Conservation (phyloP, 345 rosid genomes). For the Salix brachista region DNA sequence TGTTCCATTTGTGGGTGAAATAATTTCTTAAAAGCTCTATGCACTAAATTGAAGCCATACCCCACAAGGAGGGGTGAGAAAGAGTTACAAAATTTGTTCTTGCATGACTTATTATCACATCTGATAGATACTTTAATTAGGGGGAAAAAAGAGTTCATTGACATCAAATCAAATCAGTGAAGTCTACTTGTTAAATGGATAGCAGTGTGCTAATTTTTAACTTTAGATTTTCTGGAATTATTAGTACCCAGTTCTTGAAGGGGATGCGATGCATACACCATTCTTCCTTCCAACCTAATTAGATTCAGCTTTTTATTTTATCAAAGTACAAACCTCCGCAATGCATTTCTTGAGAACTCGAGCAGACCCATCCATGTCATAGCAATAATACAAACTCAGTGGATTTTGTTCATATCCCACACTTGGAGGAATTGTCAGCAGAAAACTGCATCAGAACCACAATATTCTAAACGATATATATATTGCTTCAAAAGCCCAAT, state of each 20-base stretch:
- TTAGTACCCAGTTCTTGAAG: not conserved
- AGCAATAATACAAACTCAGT: slow-evolving; percentile 83
- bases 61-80: not conserved
- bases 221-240: not conserved
- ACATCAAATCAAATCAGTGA: not conserved
- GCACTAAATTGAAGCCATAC: not conserved
- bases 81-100: not conserved
- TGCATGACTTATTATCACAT: not conserved
- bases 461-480: not conserved
- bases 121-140: not conserved
- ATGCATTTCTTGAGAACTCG: slow-evolving; percentile 63
- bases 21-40: not conserved
- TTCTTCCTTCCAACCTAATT: not conserved
- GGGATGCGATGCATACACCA: not conserved
- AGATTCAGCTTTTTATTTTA: not conserved
- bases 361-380: slow-evolving; percentile 38
- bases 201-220: too few relatives aligned
- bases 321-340: slow-evolving; percentile 55
- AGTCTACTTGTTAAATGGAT: too few relatives aligned
- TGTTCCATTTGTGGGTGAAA: not conserved
- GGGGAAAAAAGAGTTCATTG: not conserved
- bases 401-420: slow-evolving; percentile 93
- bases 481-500: not conserved
- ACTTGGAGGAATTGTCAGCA: slow-evolving; percentile 85
- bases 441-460: slow-evolving; percentile 40